These are phyloP conservation scores for Phylloboletellus chloephorus DNA, from an alignment of 1,284 basidiomycete species.

Conservation along the genomic window DNA sequence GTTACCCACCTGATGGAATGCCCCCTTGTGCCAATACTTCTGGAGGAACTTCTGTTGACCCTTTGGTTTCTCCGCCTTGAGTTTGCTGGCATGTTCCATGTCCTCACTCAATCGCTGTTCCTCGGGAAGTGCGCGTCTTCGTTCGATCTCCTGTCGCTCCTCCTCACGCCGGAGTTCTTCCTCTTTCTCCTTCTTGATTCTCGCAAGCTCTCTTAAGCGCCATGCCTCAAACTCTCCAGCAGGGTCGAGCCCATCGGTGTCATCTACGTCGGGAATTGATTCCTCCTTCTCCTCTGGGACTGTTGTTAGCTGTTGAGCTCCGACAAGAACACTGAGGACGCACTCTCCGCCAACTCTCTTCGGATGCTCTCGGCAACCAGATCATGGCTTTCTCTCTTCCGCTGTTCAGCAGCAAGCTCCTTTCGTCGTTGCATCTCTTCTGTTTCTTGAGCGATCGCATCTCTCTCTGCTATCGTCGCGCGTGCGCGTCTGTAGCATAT, in stretches of 20 bases:
- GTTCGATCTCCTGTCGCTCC: slow-evolving; percentile 86
- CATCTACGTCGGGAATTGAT: slow-evolving; percentile 83
- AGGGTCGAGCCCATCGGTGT: slow-evolving; percentile 91
- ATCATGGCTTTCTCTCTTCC: slow-evolving; percentile 76
- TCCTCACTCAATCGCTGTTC: slow-evolving; percentile 89
- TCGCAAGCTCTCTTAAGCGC: slow-evolving; percentile 86
- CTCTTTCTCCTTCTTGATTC: slow-evolving; percentile 90
- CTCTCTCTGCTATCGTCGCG: slow-evolving; percentile 59
- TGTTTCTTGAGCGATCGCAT: slow-evolving; percentile 59
- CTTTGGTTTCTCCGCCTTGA: slow-evolving; percentile 78
- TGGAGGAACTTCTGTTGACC: slow-evolving; percentile 91
- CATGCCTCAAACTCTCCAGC: slow-evolving; percentile 92
- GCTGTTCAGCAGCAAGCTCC: slow-evolving; percentile 66
- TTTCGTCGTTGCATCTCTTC: slow-evolving; percentile 62
- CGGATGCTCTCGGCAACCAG: slow-evolving; percentile 85
- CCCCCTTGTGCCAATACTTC: slow-evolving; percentile 99
- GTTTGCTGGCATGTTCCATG: slow-evolving; percentile 75
- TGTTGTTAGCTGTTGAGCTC: neutral
- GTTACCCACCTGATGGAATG: slow-evolving; percentile 82
- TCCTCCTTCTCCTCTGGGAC: slow-evolving; percentile 79
- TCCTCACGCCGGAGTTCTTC: slow-evolving; percentile 71
- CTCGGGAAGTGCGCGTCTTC: slow-evolving; percentile 87
- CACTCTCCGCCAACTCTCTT: slow-evolving; percentile 80
- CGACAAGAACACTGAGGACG: slow-evolving; percentile 19
- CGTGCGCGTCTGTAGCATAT: slow-evolving; percentile 56